Conservation (phyloP, 1,284 basidiomycete species). For the Blastosporella zonata region DNA sequence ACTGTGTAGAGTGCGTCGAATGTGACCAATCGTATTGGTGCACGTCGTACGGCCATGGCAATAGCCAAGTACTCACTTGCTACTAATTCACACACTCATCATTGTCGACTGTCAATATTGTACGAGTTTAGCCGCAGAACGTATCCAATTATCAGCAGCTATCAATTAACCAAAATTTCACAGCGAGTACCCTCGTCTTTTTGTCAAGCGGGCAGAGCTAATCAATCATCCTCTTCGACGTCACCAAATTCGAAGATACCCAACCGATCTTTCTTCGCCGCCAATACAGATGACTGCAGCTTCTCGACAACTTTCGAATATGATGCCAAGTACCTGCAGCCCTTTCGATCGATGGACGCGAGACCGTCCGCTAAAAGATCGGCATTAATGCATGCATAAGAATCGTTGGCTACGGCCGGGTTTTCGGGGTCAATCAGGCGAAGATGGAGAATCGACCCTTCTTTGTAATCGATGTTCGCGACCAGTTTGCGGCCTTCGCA, state of each 20-base stretch:
- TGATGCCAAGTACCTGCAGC: slow-evolving; percentile 66
- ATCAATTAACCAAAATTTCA: background rate
- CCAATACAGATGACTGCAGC: slow-evolving; percentile 57
- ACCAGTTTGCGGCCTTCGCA: slow-evolving; percentile 88
- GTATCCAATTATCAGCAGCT: background rate
- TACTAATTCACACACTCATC: background rate
- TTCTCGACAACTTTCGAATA: slow-evolving; percentile 73
- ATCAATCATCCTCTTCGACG: slow-evolving; percentile 65
- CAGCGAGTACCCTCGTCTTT: background rate
- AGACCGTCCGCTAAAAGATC: slow-evolving; percentile 80
- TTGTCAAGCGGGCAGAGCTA: background rate
- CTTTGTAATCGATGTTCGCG: slow-evolving; percentile 86
- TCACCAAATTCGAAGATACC: slow-evolving; percentile 91
- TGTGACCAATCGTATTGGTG: slow-evolving; percentile 55
- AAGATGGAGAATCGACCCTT: slow-evolving; percentile 76
- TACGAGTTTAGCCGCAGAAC: background rate
- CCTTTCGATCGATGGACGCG: slow-evolving; percentile 76
- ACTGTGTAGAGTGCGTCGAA: slow-evolving; percentile 74
- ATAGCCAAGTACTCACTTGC: too few relatives aligned
- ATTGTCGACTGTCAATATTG: background rate
- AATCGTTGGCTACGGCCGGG: slow-evolving; percentile 62
- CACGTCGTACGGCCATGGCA: slow-evolving; percentile 5
- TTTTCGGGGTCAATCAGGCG: slow-evolving; percentile 85
- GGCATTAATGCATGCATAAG: slow-evolving; percentile 78
- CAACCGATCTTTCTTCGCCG: slow-evolving; percentile 72